Conservation (phyloP, 345 rosid species). For the Kernera saxatilis region DNA sequence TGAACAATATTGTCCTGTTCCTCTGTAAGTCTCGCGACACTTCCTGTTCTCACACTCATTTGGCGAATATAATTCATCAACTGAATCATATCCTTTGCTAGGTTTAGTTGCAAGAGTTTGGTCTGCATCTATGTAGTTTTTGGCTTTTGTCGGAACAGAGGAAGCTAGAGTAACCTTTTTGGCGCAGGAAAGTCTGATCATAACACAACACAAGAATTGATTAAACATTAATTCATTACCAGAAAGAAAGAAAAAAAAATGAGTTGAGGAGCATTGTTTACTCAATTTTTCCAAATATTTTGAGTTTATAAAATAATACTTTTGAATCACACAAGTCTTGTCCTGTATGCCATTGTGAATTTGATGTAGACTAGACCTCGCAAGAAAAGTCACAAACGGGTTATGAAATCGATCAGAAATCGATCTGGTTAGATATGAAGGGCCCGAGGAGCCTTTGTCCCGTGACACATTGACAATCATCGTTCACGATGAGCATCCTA, state of each 20-base stretch:
- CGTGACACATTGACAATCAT: slow-evolving; percentile 10
- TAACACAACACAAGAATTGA: background rate
- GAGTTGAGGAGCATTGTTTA: background rate
- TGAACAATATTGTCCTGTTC: slow-evolving; percentile 32
- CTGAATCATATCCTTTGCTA: slow-evolving; percentile 23
- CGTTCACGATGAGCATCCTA: slow-evolving; percentile 35
- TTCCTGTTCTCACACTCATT: slow-evolving; percentile 18
- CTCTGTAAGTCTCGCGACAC: slow-evolving; percentile 26
- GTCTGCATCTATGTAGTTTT: background rate
- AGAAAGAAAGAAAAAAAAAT: too few relatives aligned
- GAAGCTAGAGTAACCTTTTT: slow-evolving; percentile 70
- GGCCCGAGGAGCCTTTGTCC: slow-evolving; percentile 8
- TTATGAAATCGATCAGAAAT: slow-evolving; percentile 5
- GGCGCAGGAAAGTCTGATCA: slow-evolving; percentile 74
- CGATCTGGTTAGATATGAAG: slow-evolving; percentile 1
- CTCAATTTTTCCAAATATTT: too few relatives aligned
- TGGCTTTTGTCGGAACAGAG: slow-evolving; percentile 35
- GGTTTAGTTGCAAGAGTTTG: background rate
- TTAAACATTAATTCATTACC: background rate
- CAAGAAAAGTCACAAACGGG: background rate
- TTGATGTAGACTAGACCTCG: slow-evolving; percentile 34
- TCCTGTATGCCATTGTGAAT: slow-evolving; percentile 70
- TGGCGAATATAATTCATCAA: background rate
- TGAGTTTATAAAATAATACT: too few relatives aligned
- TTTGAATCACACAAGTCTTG: slow-evolving; percentile 70